phyloP scores from a whole-genome alignment of 139 green algal species.

The Monoraphidium neglectum region DNA sequence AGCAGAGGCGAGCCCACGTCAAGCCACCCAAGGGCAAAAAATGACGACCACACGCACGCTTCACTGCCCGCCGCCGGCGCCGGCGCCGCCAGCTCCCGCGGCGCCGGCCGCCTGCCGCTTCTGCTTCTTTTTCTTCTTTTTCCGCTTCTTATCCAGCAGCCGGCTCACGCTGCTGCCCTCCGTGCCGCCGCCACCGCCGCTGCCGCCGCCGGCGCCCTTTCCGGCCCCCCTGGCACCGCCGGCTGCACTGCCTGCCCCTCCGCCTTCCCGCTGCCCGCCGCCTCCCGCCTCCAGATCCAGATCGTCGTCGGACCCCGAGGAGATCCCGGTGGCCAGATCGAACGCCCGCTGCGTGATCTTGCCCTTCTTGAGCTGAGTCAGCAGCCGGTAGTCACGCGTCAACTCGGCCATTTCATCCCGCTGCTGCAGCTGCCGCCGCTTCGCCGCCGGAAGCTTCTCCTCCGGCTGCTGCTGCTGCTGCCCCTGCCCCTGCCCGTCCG shows the following conservation, averaged over 20 bases:
- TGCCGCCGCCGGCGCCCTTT: conserved; percentile 1
- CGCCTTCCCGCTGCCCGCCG: background rate
- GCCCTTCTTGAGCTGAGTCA: conserved; percentile 76
- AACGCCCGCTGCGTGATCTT: conserved; percentile 57
- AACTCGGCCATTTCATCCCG: conserved; percentile 75
- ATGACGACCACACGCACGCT: no score
- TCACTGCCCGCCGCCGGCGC: no score
- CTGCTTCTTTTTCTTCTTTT: no score
- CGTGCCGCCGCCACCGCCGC: no score
- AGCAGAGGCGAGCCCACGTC: no score
- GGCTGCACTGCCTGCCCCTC: background rate
- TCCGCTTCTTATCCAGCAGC: no score
- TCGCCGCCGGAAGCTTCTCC: conserved; percentile 65
- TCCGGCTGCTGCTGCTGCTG: conserved; percentile 3
- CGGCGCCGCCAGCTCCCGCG: no score
- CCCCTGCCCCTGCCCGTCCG: conserved; percentile 22
- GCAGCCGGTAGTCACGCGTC: conserved; percentile 72
- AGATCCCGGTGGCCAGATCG: conserved; percentile 50
- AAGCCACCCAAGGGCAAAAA: no score
- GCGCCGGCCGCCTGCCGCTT: no score
- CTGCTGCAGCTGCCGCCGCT: conserved; percentile 71
- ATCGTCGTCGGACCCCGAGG: conserved; percentile 26
- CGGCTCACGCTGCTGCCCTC: no score
- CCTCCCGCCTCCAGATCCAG: background rate
- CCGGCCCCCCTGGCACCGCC: background rate